Evolutionary conservation across 495 filamentous ascomycete species (phyloP).

Genomic region (Gamarada debralockiae): DNA sequence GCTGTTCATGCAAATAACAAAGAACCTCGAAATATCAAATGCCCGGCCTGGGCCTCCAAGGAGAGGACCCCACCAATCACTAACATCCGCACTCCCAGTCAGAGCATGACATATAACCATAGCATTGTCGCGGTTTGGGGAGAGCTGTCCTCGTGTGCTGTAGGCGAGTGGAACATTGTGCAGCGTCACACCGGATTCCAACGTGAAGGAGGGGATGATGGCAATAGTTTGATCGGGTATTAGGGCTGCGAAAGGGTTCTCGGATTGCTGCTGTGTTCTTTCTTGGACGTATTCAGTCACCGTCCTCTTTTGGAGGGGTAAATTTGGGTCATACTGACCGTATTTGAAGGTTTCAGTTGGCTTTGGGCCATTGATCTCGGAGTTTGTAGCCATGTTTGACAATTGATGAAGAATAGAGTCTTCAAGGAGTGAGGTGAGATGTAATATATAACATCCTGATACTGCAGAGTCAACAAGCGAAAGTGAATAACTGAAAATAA

Average conservation of each 20-base stretch:
- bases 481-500: no score
- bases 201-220: slow-evolving; percentile 82
- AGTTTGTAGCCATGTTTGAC: slow-evolving; percentile 4
- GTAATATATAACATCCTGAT: background rate
- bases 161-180: slow-evolving; percentile 91
- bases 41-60: slow-evolving; percentile 85
- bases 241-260: slow-evolving; percentile 85
- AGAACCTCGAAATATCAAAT: slow-evolving; percentile 91
- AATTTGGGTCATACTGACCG: slow-evolving; percentile 4
- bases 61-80: slow-evolving; percentile 97
- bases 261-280: slow-evolving; percentile 64
- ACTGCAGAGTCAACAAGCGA: no score
- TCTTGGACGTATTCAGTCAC: slow-evolving; percentile 57
- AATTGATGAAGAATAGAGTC: background rate
- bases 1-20: slow-evolving; percentile 93
- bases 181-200: slow-evolving; percentile 87
- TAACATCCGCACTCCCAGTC: slow-evolving; percentile 92
- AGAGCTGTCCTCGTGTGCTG: slow-evolving; percentile 77
- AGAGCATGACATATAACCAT: slow-evolving; percentile 97
- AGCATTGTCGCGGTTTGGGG: slow-evolving; percentile 75
- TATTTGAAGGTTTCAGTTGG: background rate
- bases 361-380: slow-evolving; percentile 3
- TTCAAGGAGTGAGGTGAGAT: background rate
- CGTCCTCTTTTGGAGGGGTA: slow-evolving; percentile 23
- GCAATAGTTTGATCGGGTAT: slow-evolving; percentile 85